A percentile compares a stretch with the other conserved stretches of the same genome.
Conservation (phyloP, 441 rosid species). For the Pelargonium fulgidum region DNA sequence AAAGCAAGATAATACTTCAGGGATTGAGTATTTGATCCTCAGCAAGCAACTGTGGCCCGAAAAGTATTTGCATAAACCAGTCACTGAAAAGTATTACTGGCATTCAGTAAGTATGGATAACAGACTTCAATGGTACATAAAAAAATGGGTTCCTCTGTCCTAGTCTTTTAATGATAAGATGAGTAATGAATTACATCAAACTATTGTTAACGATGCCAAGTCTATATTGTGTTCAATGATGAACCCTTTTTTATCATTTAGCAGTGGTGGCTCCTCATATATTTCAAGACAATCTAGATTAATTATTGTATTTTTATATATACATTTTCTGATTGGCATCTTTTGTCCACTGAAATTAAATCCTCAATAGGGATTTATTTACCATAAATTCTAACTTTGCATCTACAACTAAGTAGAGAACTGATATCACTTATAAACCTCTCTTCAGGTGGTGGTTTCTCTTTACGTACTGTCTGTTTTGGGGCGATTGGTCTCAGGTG, state of each 20-base stretch:
- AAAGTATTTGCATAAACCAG: too few relatives aligned
- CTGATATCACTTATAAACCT: background rate
- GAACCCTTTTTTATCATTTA: background rate
- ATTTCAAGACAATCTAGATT: background rate
- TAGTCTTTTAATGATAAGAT: too few relatives aligned
- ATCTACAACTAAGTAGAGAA: background rate
- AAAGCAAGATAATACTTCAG: too few relatives aligned
- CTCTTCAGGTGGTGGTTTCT: slow-evolving; percentile 62
- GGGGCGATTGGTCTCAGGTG: slow-evolving; percentile 78
- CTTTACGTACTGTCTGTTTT: slow-evolving; percentile 65
- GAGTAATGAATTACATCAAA: too few relatives aligned
- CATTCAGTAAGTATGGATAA: too few relatives aligned
- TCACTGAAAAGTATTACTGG: too few relatives aligned
- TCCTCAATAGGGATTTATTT: background rate
- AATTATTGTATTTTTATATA: background rate
- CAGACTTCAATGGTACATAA: too few relatives aligned
- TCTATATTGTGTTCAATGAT: background rate
- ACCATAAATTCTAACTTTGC: background rate
- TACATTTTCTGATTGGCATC: background rate
- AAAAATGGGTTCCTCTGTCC: too few relatives aligned
- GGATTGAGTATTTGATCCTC: too few relatives aligned
- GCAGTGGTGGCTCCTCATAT: background rate
- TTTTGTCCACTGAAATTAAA: background rate
- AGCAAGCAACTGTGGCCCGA: too few relatives aligned
- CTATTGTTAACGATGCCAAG: too few relatives aligned